Evolutionary conservation across 2,329 filamentous ascomycete genomes (phyloP).

Genomic region (Aphanoascus verrucosus): DNA sequence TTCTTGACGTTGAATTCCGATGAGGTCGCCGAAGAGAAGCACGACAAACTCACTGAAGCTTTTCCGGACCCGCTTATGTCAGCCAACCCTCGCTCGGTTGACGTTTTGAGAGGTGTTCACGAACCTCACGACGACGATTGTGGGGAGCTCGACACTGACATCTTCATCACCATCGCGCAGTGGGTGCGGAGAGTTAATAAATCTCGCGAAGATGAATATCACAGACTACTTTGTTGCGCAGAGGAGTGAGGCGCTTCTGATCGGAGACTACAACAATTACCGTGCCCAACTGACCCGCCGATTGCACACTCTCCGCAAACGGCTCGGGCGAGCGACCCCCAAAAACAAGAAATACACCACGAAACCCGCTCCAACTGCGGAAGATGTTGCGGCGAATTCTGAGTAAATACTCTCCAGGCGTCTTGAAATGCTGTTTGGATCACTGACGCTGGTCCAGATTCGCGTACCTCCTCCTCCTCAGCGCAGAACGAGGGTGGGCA

Average conservation of each 20-base stretch:
- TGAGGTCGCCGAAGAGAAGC: neutral
- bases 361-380: slow-evolving; percentile 59
- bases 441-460: slow-evolving; percentile 44
- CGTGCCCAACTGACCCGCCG: slow-evolving; percentile 67
- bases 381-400: slow-evolving; percentile 62
- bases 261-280: slow-evolving; percentile 82
- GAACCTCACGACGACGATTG: neutral
- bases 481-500: slow-evolving; percentile 84
- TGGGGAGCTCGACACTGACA: neutral
- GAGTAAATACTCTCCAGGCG: slow-evolving; percentile 49
- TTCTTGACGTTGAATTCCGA: neutral
- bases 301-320: slow-evolving; percentile 72
- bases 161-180: neutral
- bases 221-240: slow-evolving; percentile 71
- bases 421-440: neutral
- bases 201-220: slow-evolving; percentile 71
- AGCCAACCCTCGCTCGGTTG: neutral
- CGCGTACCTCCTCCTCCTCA: slow-evolving; percentile 68
- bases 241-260: slow-evolving; percentile 71
- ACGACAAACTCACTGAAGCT: neutral
- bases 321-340: slow-evolving; percentile 70
- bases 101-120: neutral
- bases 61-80: slow-evolving; percentile 1
- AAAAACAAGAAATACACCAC: slow-evolving; percentile 76
- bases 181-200: neutral